Evolutionary conservation across 306 rosid genomes (phyloP).

Genomic region (Quercus variabilis): DNA sequence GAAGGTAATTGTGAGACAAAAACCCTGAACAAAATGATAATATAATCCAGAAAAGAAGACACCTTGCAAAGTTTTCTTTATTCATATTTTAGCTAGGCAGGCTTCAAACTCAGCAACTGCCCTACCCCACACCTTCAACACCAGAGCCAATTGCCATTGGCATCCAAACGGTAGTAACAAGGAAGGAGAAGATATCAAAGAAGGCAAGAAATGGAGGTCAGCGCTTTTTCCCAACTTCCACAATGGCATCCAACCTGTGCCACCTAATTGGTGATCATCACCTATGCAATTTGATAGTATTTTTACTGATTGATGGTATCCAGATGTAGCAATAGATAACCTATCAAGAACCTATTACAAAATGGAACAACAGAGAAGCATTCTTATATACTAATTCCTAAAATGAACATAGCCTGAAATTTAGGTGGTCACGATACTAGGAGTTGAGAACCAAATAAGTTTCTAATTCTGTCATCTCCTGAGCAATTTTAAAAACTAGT

Average conservation of each 20-base stretch:
- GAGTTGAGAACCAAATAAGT: neutral
- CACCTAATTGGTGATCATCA: neutral
- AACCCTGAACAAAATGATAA: neutral
- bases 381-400: neutral
- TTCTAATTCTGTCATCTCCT: neutral
- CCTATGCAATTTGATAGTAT: neutral
- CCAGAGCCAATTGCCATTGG: neutral
- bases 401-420: neutral
- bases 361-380: neutral
- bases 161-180: neutral
- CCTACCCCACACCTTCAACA: neutral
- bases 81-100: neutral
- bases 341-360: neutral
- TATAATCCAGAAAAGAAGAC: neutral
- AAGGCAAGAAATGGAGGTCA: neutral
- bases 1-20: neutral
- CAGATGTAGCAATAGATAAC: neutral
- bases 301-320: neutral
- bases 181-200: neutral
- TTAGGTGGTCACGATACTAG: neutral
- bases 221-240: neutral
- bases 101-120: neutral
- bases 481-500: neutral
- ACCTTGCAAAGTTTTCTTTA: neutral
- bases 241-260: neutral